Percentiles rank a stretch among this genome's conserved stretches.
These are phyloP conservation scores for Xylaria sp. DNA, from an alignment of 2,329 filamentous ascomycete genomes.

Conservation along the genomic window DNA sequence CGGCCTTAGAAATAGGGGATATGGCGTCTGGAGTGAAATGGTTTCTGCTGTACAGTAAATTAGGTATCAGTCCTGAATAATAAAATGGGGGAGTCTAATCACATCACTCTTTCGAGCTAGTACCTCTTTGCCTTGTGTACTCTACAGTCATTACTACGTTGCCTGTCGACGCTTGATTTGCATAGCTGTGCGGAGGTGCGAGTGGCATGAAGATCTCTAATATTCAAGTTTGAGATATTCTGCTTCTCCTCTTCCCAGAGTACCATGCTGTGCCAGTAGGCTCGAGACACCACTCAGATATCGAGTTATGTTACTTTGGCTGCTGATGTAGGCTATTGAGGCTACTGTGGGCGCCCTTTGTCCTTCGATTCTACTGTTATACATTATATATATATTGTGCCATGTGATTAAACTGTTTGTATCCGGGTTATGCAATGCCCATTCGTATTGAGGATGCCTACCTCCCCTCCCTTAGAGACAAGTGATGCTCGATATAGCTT, in stretches of 20 bases:
- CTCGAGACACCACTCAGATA: not conserved
- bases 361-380: not conserved
- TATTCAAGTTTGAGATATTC: not conserved
- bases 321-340: not conserved
- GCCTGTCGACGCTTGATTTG: not conserved
- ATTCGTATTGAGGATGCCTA: not conserved
- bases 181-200: not conserved
- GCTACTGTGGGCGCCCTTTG: too few species aligned
- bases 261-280: not conserved
- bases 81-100: slow-evolving; percentile 18
- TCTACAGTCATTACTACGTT: not conserved
- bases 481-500: not conserved
- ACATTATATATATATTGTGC: not conserved
- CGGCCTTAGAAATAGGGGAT: slow-evolving; percentile 15
- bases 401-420: not conserved
- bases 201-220: not conserved
- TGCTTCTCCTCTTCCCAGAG: not conserved
- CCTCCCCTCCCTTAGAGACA: not conserved
- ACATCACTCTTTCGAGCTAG: not conserved
- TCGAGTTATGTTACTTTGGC: not conserved
- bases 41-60: slow-evolving; percentile 31
- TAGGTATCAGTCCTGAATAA: slow-evolving; percentile 25
- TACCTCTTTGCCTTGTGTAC: not conserved
- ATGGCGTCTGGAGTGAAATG: slow-evolving; percentile 32
- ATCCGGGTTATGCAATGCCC: too few species aligned